phyloP scores from a whole-genome alignment of 192 early-diverging fungal genomes.

The Thoreauomyces humboldtii region DNA sequence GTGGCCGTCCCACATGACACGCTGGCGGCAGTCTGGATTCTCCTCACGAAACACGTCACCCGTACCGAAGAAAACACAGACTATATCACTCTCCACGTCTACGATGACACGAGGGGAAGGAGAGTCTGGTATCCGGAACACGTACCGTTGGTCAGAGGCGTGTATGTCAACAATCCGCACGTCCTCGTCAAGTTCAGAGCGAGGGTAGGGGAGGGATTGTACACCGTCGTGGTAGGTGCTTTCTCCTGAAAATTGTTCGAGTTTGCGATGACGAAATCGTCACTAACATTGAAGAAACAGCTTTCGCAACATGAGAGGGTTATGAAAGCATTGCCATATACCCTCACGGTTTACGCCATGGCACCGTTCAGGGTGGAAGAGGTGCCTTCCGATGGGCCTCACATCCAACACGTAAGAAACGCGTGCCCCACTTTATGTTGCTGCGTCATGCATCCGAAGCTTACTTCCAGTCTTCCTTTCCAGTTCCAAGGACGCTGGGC shows the following conservation, averaged over 20 bases:
- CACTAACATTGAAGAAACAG: too few relatives aligned
- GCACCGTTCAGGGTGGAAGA: slow-evolving; percentile 61
- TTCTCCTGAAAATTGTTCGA: too few relatives aligned
- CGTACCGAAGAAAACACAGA: slow-evolving; percentile 79
- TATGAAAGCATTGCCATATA: slow-evolving; percentile 66
- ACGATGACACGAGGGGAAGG: slow-evolving; percentile 62
- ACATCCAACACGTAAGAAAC: slow-evolving; percentile 17
- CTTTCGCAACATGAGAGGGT: slow-evolving; percentile 74
- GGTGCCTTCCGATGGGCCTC: slow-evolving; percentile 57
- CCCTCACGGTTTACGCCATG: slow-evolving; percentile 66
- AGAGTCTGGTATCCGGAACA: slow-evolving; percentile 66
- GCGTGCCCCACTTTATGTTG: background rate
- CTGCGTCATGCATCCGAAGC: background rate
- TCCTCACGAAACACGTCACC: slow-evolving; percentile 81
- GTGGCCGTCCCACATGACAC: slow-evolving; percentile 52
- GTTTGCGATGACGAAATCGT: too few relatives aligned
- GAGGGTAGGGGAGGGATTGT: slow-evolving; percentile 51
- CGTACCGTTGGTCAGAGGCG: slow-evolving; percentile 66
- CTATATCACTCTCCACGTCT: slow-evolving; percentile 86
- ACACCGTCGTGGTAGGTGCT: slow-evolving; percentile 62
- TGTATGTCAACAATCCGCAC: slow-evolving; percentile 86
- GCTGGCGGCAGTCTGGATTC: slow-evolving; percentile 65
- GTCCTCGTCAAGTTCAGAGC: slow-evolving; percentile 63
- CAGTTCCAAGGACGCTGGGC: slow-evolving; percentile 70
- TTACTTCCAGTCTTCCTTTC: slow-evolving; percentile 16